Percentiles rank a stretch among this genome's conserved stretches.
These are phyloP conservation scores for Aspergillus ostianus DNA, from an alignment of 495 filamentous ascomycete genomes.

Conservation along the genomic window DNA sequence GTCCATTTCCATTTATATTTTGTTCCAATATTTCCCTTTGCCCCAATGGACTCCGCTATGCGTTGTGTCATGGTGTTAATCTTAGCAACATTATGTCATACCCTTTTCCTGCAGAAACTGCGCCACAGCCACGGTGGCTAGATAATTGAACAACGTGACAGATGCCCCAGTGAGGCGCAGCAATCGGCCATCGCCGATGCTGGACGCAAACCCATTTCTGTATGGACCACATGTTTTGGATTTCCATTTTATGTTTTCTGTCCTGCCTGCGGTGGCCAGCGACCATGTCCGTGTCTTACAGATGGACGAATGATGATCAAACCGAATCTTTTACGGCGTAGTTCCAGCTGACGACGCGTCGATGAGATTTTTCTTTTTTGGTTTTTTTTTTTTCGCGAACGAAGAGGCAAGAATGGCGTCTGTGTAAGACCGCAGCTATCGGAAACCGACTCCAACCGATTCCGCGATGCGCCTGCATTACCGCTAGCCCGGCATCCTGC, in stretches of 20 bases:
- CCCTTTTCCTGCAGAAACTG: constrained; percentile 23
- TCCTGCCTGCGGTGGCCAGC: background rate
- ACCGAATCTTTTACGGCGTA: background rate
- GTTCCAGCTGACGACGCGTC: constrained; percentile 18
- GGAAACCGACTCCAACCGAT: constrained; percentile 16
- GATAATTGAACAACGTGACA: constrained; percentile 13
- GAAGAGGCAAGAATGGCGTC: background rate
- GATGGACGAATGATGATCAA: constrained; percentile 11
- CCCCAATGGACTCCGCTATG: background rate
- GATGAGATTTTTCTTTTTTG: background rate
- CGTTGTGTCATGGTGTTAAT: constrained; percentile 1
- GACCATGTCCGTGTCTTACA: constrained; percentile 5
- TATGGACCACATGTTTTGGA: background rate
- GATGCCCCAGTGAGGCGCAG: constrained; percentile 20
- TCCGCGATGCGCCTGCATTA: constrained; percentile 11
- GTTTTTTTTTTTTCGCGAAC: background rate
- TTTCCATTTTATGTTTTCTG: background rate
- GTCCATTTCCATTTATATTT: background rate
- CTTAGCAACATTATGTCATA: constrained; percentile 14
- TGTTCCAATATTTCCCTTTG: background rate
- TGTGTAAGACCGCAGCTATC: constrained; percentile 3
- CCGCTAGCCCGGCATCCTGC: constrained; percentile 4
- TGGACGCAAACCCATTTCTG: constrained; percentile 1
- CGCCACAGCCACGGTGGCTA: constrained; percentile 24
- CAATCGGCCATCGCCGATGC: constrained; percentile 22